Percentiles rank a stretch among this genome's conserved stretches.
These are phyloP conservation scores for Podila clonocystis DNA, from an alignment of 192 early-diverging fungal species.

Conservation along the genomic window DNA sequence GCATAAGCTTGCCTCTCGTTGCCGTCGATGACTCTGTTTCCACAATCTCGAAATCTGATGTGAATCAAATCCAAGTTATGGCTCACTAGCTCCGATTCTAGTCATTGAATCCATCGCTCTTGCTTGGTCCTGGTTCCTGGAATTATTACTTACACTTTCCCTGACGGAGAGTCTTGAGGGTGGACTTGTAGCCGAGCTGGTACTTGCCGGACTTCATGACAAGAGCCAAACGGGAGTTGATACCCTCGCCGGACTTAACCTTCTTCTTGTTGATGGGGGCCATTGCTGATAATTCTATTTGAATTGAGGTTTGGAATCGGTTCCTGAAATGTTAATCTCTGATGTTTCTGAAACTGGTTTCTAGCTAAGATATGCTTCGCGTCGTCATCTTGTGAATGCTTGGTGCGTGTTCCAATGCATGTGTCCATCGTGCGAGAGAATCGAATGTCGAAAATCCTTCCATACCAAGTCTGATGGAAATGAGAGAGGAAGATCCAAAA, in stretches of 20 bases:
- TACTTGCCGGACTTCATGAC: conserved; percentile 99
- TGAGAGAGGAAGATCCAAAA: conserved; percentile 47
- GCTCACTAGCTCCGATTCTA: too few relatives aligned
- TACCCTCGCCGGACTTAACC: conserved; percentile 92
- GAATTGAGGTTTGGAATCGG: neutral
- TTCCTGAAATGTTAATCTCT: neutral
- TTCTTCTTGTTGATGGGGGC: conserved; percentile 76
- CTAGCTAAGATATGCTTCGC: neutral
- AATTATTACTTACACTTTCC: conserved; percentile 82
- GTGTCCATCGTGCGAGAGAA: neutral
- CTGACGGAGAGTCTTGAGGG: conserved; percentile 95
- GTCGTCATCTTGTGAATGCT: neutral
- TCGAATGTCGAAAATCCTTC: neutral
- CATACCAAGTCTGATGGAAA: conserved; percentile 54
- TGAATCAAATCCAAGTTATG: too few relatives aligned
- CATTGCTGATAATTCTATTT: conserved; percentile 54
- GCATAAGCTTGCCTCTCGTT: too few relatives aligned
- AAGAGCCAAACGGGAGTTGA: conserved; percentile 98
- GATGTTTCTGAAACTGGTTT: neutral
- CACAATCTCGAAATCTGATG: neutral
- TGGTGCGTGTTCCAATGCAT: neutral
- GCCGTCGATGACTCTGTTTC: too few relatives aligned
- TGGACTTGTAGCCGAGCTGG: conserved; percentile 98
- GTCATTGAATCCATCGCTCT: too few relatives aligned
- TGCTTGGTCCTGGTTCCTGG: neutral